Base-by-base conservation (phyloP, 23 red algal species). In the Gracilaria vermiculophylla region DNA sequence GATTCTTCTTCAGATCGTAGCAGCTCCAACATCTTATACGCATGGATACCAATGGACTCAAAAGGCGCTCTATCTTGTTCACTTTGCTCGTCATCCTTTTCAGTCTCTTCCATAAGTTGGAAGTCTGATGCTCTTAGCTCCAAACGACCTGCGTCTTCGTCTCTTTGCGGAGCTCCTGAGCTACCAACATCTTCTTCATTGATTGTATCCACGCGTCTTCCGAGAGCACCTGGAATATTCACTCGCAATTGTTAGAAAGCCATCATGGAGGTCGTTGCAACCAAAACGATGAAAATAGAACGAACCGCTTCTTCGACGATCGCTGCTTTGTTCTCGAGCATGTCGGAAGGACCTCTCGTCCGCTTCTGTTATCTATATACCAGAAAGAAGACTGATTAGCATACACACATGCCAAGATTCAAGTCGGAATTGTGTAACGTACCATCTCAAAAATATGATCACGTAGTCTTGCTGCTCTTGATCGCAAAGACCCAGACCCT, bases 21-120 rank as follows among this genome's bases (percentile, higher is more conserved):
- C 45, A 86, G 44, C 64, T 86, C 81, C 8, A 86, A 44, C 81
- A 86, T 34, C 53, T 86, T 86, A 35, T 69, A 86, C 43, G 81
- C 42, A 41, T 62, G 62, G 28, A 86, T 70, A 31, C 65, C 65
- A 32, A 86, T 71, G 11, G 81, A 57, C 28, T 47, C 41, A 56
- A 86, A 49, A 9, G 81, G 62, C 10, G 62, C 65, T 35, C 60
- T 27, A 29, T 23, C 33, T 3, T 17, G 13, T 21, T 40, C 45
- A 32, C 10, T 28, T 12, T 45, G 25, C 0, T 49, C 29, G 31
- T 57, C 61, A 53, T 67, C 61, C 32, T 56, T 86, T 25, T 86
- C 43, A 54, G 81, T 86, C 25, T 86, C 81, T 31, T 86, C 81
- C 15, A 74, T 43, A 17, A 86, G 81, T 64, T 86, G 61, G 31